A percentile compares a stretch with the other conserved stretches of the same genome.
phyloP scores from a whole-genome alignment of 2,329 filamentous ascomycete species.

The Parasarocladium wereldwijsianum region DNA sequence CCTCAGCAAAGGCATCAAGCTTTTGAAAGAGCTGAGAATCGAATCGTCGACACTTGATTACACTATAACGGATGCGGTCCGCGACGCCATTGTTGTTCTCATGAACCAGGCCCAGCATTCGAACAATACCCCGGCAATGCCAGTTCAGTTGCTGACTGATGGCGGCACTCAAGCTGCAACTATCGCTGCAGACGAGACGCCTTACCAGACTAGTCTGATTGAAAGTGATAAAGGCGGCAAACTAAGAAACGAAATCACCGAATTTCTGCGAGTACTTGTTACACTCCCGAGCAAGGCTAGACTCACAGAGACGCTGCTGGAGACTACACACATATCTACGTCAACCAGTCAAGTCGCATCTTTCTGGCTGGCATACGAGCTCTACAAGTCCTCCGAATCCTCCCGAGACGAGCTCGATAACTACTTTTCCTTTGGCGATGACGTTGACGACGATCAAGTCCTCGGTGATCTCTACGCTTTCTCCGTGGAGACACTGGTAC shows the following conservation, averaged over 20 bases:
- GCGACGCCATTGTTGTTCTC: constrained; percentile 52
- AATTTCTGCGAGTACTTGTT: constrained; percentile 41
- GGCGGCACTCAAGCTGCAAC: not conserved
- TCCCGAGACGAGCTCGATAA: constrained; percentile 55
- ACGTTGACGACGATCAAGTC: constrained; percentile 28
- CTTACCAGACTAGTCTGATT: constrained; percentile 48
- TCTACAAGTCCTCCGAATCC: constrained; percentile 41
- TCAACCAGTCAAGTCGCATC: constrained; percentile 50
- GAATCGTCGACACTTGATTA: constrained; percentile 54
- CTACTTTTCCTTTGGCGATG: constrained; percentile 21
- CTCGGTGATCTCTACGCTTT: constrained; percentile 56
- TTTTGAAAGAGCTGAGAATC: constrained; percentile 48
- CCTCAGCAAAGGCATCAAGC: constrained; percentile 56
- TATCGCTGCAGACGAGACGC: not conserved
- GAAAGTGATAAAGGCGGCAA: constrained; percentile 50
- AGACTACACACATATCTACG: constrained; percentile 41
- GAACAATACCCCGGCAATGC: no score
- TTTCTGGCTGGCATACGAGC: constrained; percentile 67
- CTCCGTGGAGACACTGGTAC: constrained; percentile 46
- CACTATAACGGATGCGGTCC: constrained; percentile 51
- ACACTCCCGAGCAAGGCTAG: constrained; percentile 42
- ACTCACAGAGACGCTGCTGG: constrained; percentile 43
- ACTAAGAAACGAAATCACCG: constrained; percentile 40
- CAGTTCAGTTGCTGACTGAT: constrained; percentile 16
- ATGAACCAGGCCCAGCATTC: constrained; percentile 7